These are phyloP conservation scores for Citrus hindsii DNA, from an alignment of 345 rosid genomes.

Conservation along the genomic window DNA sequence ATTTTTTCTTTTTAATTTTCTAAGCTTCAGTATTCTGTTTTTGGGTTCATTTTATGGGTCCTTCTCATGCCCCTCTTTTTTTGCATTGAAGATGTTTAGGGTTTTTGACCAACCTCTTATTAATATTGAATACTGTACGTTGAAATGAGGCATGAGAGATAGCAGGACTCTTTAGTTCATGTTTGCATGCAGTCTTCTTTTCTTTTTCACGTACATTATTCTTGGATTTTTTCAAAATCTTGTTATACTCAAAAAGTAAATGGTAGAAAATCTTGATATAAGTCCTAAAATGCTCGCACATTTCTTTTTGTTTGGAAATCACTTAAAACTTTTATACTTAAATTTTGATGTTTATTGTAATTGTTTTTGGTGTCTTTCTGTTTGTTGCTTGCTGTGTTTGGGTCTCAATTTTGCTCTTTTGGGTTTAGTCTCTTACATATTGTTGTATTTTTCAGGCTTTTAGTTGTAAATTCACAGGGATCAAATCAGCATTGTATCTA, in stretches of 20 bases:
- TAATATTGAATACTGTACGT: no score
- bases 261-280: background rate
- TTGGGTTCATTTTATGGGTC: background rate
- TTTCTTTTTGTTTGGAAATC: background rate
- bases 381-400: background rate
- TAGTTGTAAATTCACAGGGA: conserved; percentile 15
- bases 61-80: background rate
- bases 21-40: background rate
- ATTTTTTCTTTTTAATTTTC: background rate
- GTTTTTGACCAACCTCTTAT: no score
- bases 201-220: background rate
- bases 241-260: background rate
- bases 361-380: background rate
- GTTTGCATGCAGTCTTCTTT: background rate
- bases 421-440: conserved; percentile 21
- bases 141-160: background rate
- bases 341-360: background rate
- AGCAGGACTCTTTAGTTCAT: background rate
- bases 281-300: background rate
- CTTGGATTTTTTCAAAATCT: background rate
- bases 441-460: conserved; percentile 41
- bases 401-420: background rate
- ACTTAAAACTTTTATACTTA: background rate
- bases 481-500: conserved; percentile 22
- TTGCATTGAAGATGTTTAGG: background rate